These are phyloP conservation scores for Albizia julibrissin DNA, from an alignment of 306 rosid genomes.

Conservation along the genomic window DNA sequence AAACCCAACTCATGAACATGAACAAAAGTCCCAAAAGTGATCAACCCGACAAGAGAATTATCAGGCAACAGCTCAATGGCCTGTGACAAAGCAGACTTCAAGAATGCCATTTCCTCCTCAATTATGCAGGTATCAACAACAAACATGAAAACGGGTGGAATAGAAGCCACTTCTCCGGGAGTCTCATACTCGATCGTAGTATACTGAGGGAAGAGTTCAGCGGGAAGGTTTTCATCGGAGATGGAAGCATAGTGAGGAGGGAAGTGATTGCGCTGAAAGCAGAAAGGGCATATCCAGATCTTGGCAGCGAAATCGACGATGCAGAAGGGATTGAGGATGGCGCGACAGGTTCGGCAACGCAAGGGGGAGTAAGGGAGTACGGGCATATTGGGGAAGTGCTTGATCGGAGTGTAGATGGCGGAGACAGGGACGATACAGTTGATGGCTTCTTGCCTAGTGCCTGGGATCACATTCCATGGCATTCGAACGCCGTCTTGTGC, in stretches of 20 bases:
- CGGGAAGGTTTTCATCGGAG: conserved; percentile 87
- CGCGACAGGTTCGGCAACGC: conserved; percentile 93
- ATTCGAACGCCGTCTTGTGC: conserved; percentile 95
- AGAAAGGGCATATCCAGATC: conserved; percentile 98
- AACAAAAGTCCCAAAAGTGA: conserved; percentile 79
- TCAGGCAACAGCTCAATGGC: conserved; percentile 85
- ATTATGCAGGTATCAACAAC: conserved; percentile 81
- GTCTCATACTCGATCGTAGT: conserved; percentile 85
- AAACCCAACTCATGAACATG: conserved; percentile 94
- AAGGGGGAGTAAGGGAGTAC: conserved; percentile 77
- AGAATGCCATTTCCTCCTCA: conserved; percentile 79
- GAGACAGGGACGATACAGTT: conserved; percentile 81
- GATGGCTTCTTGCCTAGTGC: conserved; percentile 72
- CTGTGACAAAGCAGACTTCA: conserved; percentile 72
- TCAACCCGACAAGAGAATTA: conserved; percentile 78
- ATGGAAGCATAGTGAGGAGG: conserved; percentile 86
- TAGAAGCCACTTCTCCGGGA: conserved; percentile 25
- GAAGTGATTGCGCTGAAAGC: conserved; percentile 90
- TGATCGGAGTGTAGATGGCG: conserved; percentile 83
- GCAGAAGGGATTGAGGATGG: conserved; percentile 88
- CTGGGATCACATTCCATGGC: conserved; percentile 98
- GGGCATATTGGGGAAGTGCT: conserved; percentile 66
- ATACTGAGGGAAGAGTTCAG: conserved; percentile 90
- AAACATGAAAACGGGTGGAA: conserved; percentile 75
- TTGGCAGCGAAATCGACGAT: conserved; percentile 92